Evolutionary conservation across 371 early-diverging fungal species (phyloP).

Genomic region (Actinomortierella wolfii): DNA sequence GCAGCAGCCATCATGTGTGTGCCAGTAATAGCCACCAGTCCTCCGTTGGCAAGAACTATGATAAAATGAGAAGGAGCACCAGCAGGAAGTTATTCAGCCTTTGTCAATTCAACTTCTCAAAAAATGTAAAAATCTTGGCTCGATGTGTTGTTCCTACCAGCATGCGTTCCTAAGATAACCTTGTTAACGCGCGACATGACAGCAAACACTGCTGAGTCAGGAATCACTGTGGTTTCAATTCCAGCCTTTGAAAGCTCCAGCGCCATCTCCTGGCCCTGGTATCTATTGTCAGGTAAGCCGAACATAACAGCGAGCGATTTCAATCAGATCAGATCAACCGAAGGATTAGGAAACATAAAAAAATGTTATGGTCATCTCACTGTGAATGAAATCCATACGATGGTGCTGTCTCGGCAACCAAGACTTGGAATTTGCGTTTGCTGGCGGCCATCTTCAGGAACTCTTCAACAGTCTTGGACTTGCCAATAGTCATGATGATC

Average conservation of each 20-base stretch:
- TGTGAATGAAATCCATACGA: slow-evolving; percentile 57
- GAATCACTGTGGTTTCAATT: slow-evolving; percentile 91
- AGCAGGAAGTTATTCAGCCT: too few relatives aligned
- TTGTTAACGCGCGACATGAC: slow-evolving; percentile 98
- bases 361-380: too few relatives aligned
- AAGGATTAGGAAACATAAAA: too few relatives aligned
- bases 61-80: too few relatives aligned
- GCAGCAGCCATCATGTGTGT: slow-evolving; percentile 86
- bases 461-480: slow-evolving; percentile 83
- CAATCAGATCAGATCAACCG: too few relatives aligned
- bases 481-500: slow-evolving; percentile 93
- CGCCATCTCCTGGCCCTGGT: slow-evolving; percentile 88
- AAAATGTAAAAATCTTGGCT: not conserved
- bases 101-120: too few relatives aligned
- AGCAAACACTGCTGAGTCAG: slow-evolving; percentile 94
- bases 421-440: slow-evolving; percentile 89
- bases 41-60: slow-evolving; percentile 92
- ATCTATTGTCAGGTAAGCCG: slow-evolving; percentile 44
- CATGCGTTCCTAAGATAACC: slow-evolving; percentile 93
- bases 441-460: slow-evolving; percentile 88
- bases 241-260: slow-evolving; percentile 74
- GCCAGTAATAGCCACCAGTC: slow-evolving; percentile 84
- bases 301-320: too few relatives aligned
- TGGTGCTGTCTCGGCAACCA: slow-evolving; percentile 92
- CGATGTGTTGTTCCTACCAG: slow-evolving; percentile 54